Conservation (phyloP, 768 basidiomycete species). For the Roridomyces roridus region DNA sequence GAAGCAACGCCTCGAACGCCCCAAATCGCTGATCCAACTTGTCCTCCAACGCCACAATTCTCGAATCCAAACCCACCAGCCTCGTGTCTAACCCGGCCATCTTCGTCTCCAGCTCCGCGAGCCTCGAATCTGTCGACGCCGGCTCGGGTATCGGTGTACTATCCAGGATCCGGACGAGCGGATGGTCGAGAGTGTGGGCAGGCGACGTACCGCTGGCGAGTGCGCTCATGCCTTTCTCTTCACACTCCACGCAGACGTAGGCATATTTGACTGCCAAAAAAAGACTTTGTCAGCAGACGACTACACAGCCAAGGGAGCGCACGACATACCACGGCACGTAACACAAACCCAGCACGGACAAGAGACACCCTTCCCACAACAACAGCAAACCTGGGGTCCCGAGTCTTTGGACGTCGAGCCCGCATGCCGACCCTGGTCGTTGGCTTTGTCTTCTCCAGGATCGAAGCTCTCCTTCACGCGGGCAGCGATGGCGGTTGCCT, state of each 20-base stretch:
- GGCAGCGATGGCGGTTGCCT: too few relatives aligned
- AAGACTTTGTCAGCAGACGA: neutral
- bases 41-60: too few relatives aligned
- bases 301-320: neutral
- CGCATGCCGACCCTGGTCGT: too few relatives aligned
- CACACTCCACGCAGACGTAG: constrained; percentile 1
- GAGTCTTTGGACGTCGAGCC: too few relatives aligned
- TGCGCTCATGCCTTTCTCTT: neutral
- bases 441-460: too few relatives aligned
- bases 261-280: neutral
- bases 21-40: too few relatives aligned
- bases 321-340: neutral
- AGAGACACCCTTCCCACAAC: neutral
- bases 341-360: constrained; percentile 5
- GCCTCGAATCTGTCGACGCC: neutral
- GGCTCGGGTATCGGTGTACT: neutral
- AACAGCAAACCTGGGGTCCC: neutral
- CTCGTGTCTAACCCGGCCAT: neutral
- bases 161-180: constrained; percentile 5
- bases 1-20: too few relatives aligned
- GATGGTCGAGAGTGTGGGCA: neutral
- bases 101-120: neutral
- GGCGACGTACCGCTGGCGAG: neutral
- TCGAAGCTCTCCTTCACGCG: too few relatives aligned
- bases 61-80: neutral